Percentiles rank a stretch among this genome's conserved stretches.
Conservation (phyloP, 306 rosid species). For the Castanea crenata region DNA sequence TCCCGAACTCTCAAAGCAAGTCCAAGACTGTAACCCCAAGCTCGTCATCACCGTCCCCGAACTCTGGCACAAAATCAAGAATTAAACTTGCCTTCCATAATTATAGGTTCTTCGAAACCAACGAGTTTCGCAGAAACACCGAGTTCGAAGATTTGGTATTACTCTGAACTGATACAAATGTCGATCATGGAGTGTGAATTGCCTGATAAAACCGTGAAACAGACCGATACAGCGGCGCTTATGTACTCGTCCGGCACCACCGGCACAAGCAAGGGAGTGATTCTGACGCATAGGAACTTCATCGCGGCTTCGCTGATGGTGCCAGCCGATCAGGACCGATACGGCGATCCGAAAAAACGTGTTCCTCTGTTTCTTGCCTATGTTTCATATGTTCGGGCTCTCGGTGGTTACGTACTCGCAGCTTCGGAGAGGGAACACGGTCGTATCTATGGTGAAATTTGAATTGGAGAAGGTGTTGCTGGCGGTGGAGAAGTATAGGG, state of each 20-base stretch:
- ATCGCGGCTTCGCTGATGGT: conserved; percentile 33
- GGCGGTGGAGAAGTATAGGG: conserved; percentile 36
- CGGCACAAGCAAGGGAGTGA: conserved; percentile 51
- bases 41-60: conserved; percentile 34
- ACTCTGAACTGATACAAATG: conserved; percentile 25
- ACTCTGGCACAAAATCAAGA: conserved; percentile 16
- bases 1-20: conserved; percentile 32
- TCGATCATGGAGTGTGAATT: conserved; percentile 1
- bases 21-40: conserved; percentile 39
- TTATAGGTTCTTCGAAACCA: conserved; percentile 5
- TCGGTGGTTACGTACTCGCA: conserved; percentile 25
- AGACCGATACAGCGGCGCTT: conserved; percentile 46
- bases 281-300: conserved; percentile 50
- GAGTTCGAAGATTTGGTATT: conserved; percentile 11
- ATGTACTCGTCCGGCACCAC: conserved; percentile 57
- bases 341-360: conserved; percentile 32
- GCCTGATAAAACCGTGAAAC: conserved; percentile 4
- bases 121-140: neutral
- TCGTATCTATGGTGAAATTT: conserved; percentile 41
- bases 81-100: conserved; percentile 24
- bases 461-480: conserved; percentile 35
- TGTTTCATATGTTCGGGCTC: conserved; percentile 47
- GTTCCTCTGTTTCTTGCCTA: conserved; percentile 42
- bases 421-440: conserved; percentile 41
- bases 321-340: conserved; percentile 31